A percentile compares a stretch with the other conserved stretches of the same genome.
Evolutionary conservation across 495 filamentous ascomycete species (phyloP).

Genomic region (Cryomyces antarcticus): DNA sequence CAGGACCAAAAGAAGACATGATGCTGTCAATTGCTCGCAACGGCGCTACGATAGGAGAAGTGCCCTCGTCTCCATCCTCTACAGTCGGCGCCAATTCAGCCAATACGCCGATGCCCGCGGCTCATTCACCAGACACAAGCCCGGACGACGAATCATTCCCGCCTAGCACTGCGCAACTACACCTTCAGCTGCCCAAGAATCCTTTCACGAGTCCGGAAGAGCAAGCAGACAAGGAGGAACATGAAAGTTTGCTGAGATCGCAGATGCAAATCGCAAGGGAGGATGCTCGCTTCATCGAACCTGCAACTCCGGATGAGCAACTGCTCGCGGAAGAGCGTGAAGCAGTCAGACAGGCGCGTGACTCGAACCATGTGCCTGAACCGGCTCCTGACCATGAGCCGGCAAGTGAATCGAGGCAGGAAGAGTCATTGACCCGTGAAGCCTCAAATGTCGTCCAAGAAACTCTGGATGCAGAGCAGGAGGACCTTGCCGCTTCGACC

Average conservation of each 20-base stretch:
- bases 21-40: no score
- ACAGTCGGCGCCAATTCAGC: constrained; percentile 22
- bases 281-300: constrained; percentile 13
- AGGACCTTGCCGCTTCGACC: no score
- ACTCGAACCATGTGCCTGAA: no score
- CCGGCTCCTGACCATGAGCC: no score
- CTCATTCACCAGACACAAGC: constrained; percentile 29
- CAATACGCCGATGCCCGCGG: constrained; percentile 20
- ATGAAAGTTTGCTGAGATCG: constrained; percentile 16
- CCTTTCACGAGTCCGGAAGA: constrained; percentile 3
- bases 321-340: constrained; percentile 15
- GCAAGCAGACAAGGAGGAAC: constrained; percentile 18
- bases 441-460: no score
- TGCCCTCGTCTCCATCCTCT: constrained; percentile 21
- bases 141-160: constrained; percentile 29
- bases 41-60: constrained; percentile 3
- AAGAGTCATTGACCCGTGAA: no score
- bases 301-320: constrained; percentile 19
- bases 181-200: no score
- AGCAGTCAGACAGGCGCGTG: background rate
- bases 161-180: constrained; percentile 13
- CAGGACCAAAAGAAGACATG: no score
- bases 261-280: constrained; percentile 19
- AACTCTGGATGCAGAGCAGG: no score
- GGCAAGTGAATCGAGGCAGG: no score